Percentiles rank a stretch among this genome's conserved stretches.
Conservation (phyloP, 495 filamentous ascomycete genomes). For the Tuber indicum region DNA sequence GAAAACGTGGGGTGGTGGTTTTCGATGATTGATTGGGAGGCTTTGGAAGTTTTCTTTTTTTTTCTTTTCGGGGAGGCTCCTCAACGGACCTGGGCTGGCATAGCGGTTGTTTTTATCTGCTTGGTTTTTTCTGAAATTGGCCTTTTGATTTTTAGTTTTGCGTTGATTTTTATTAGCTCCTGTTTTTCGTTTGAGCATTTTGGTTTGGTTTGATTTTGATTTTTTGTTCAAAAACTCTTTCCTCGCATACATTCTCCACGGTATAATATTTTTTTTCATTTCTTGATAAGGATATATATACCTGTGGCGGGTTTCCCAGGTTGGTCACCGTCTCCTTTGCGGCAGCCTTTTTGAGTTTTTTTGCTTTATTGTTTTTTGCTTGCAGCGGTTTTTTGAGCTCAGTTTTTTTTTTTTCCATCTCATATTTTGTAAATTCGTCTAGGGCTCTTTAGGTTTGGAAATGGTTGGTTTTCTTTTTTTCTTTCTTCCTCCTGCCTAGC, state of each 20-base stretch:
- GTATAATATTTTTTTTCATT: constrained; percentile 36
- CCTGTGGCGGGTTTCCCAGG: constrained; percentile 30
- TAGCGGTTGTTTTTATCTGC: not conserved
- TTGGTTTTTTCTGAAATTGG: constrained; percentile 23
- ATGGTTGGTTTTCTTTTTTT: constrained; percentile 30
- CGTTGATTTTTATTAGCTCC: constrained; percentile 17
- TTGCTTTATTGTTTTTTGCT: constrained; percentile 49
- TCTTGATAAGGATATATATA: constrained; percentile 33
- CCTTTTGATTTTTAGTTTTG: constrained; percentile 36
- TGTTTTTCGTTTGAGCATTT: constrained; percentile 24
- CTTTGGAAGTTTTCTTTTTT: not conserved
- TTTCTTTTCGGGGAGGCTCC: too few species aligned
- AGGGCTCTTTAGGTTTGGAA: constrained; percentile 32
- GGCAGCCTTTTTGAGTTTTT: constrained; percentile 48
- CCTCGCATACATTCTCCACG: constrained; percentile 38
- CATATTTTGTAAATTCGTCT: constrained; percentile 39
- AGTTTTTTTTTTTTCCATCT: constrained; percentile 38
- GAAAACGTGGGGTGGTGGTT: not conserved
- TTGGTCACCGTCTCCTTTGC: constrained; percentile 28
- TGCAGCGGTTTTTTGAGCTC: constrained; percentile 46
- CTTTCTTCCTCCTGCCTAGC: constrained; percentile 19
- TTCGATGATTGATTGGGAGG: not conserved
- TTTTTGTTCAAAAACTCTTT: constrained; percentile 18
- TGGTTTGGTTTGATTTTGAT: constrained; percentile 31
- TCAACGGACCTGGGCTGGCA: not conserved